Evolutionary conservation across 495 filamentous ascomycete species (phyloP), one percentile per base, ranked within the genome.

Genomic region (Penicillium manginii): DNA sequence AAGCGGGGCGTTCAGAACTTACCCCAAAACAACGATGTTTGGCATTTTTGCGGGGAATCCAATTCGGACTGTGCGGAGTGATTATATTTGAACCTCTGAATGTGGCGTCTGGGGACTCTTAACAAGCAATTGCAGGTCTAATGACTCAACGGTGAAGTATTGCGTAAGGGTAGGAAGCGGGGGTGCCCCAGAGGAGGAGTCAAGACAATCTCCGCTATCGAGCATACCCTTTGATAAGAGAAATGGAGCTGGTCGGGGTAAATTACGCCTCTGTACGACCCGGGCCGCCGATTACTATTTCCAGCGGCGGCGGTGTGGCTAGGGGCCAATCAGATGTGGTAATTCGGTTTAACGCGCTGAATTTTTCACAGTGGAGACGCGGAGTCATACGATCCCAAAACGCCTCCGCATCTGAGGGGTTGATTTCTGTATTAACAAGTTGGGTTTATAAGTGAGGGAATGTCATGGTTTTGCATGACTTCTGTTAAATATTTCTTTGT

Each of bases 21-120:
- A 88, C 87, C 87, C 87, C 49, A 89, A 69, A 49, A 90, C 78
- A 5, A 90, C 86, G 23, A 90, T 86, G 51, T 84, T 86, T 73
- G 76, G 61, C 77, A 78, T 78, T 14, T 14, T 47, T 64, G 51
- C 10, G 40, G 19, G 35, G 10, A 21, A 48, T 48, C 2, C 31
- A 19, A 45, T 45, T 45, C 17, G 40, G 19, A 22, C 40, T 45
- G 40, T n/a, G 40, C 8, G n/a, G 40, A 14, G 15, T 14, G 15
- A 37, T 9, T 1, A 17, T 45, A 8, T 45, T 17, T 5, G 4
- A 29, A 7, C 9, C 26, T 29, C 9, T 8, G 9, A 8, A 29
- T 1, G 26, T 29, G 26, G 26, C 26, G 26, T 18, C 8, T 45
- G 18, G 6, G 19, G 40, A 43, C 2, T 22, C 9, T 47, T 19